A percentile compares a stretch with the other conserved stretches of the same genome.
Conservation (phyloP, 208 protist genomes). For the Trypanosoma grayi region DNA sequence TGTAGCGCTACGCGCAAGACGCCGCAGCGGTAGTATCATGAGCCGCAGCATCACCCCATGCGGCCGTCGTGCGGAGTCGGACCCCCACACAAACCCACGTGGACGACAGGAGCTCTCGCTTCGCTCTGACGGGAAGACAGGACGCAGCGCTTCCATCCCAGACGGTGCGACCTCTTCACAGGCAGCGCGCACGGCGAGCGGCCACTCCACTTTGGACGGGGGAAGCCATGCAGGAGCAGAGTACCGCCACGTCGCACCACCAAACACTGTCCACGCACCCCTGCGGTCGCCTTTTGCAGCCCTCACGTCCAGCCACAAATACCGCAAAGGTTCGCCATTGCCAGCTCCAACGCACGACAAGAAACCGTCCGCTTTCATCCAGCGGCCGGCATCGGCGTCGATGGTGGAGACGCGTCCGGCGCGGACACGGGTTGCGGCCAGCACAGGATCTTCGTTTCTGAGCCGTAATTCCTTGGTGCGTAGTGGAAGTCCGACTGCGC, state of each 20-base stretch:
- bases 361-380: slow-evolving; percentile 3
- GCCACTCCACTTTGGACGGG: slow-evolving; percentile 21
- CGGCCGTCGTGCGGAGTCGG: slow-evolving; percentile 50
- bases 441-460: not conserved
- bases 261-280: slow-evolving; percentile 22
- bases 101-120: slow-evolving; percentile 51
- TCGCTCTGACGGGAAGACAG: slow-evolving; percentile 18
- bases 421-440: slow-evolving; percentile 8
- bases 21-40: slow-evolving; percentile 66
- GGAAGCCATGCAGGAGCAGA: slow-evolving; percentile 11
- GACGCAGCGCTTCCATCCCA: slow-evolving; percentile 14
- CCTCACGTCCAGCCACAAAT: slow-evolving; percentile 71
- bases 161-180: slow-evolving; percentile 25
- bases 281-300: slow-evolving; percentile 57
- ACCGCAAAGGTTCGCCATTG: slow-evolving; percentile 82
- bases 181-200: slow-evolving; percentile 21
- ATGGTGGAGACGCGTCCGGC: slow-evolving; percentile 7
- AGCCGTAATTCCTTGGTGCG: slow-evolving; percentile 14
- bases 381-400: slow-evolving; percentile 8
- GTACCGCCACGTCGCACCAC: slow-evolving; percentile 16
- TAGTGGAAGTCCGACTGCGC: slow-evolving; percentile 13
- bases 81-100: slow-evolving; percentile 54
- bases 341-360: slow-evolving; percentile 48
- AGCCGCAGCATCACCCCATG: slow-evolving; percentile 72
- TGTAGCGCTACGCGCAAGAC: slow-evolving; percentile 32